Percentiles rank a stretch among this genome's conserved stretches.
Conservation (phyloP, 176 grass and related monocot species). For the Poa annua region DNA sequence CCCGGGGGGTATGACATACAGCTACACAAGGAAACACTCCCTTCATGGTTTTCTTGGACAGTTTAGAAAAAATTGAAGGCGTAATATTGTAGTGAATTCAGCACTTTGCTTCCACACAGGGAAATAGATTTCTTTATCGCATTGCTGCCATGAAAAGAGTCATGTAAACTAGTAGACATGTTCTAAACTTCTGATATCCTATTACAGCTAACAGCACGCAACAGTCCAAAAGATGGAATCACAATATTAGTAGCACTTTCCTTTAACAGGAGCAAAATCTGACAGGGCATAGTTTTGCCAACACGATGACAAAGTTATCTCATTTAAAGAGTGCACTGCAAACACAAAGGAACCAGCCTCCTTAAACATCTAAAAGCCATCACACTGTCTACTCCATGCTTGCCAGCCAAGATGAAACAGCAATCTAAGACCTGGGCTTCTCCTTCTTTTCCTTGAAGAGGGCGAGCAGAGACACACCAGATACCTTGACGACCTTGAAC, state of each 20-base stretch:
- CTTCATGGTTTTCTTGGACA: too few species aligned
- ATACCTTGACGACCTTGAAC: conserved; percentile 83
- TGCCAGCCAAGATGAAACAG: conserved; percentile 2
- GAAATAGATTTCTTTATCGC: background rate
- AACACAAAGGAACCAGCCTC: conserved; percentile 48
- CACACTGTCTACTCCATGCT: conserved; percentile 30
- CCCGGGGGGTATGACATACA: background rate
- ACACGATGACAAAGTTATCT: conserved; percentile 42
- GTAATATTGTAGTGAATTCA: background rate
- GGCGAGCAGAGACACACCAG: conserved; percentile 70
- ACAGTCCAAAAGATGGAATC: background rate
- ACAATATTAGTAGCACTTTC: conserved; percentile 9
- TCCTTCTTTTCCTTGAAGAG: conserved; percentile 79
- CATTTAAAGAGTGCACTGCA: conserved; percentile 32
- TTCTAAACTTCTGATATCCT: background rate
- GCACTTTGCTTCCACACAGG: background rate
- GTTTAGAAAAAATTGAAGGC: background rate
- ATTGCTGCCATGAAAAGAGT: background rate
- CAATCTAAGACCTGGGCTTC: conserved; percentile 65
- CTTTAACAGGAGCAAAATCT: conserved; percentile 32
- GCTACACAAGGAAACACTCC: background rate
- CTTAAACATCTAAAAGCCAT: conserved; percentile 37
- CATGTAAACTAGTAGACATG: background rate
- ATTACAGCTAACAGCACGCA: background rate
- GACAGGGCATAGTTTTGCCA: conserved; percentile 37